Base-by-base conservation (phyloP, 352 stramenopile species). In the Globisporangium solare region DNA sequence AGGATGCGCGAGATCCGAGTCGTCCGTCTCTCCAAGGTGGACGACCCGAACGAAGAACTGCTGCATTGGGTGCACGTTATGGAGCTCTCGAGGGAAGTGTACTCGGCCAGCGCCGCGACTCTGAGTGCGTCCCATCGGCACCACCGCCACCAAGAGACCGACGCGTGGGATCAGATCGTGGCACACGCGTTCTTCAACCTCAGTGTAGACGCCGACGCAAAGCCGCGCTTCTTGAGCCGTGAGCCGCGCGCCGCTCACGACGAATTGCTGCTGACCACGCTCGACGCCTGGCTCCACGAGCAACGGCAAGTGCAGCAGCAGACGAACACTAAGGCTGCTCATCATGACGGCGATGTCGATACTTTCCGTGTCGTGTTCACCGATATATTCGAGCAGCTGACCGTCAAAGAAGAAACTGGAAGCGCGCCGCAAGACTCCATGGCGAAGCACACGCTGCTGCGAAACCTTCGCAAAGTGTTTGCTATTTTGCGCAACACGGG, bases 41-140 rank as follows among this genome's bases (percentile, higher is more conserved):
- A 66, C 3, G 79, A 94, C 40, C 65, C 82, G 20, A 92, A 94
- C 51, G 74, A 88, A 60, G 84, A 94, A 48, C n/a, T 86, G 32
- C 64, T 91, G 27, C 69, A 92, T 48, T 94, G 84, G 84, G 40
- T 68, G 15, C 68, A 88, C 43, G 71, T 77, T 43, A 55, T 70
- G 49, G 68, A 88, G 52, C 65, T 91, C 11, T 65, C 64, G 2
- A n/a, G 57, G 11, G 57, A 35, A 2, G 71, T 78, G 31, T 89
- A 89, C 51, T 74, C 60, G 2, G 32, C 50, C 15, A 43, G 54
- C 31, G 15, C 35, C 41, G 47, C 51, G 51, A 22, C 18, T 15
- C 41, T 32, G 50, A 35, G 43, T 51, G 11, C 39, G 27, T 35
- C 27, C 27, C 27, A 35, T 35, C 27, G 27, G 5, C 7, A 35